Evolutionary conservation across 768 basidiomycete species (phyloP).

Genomic region (Pulveroboletus frians): DNA sequence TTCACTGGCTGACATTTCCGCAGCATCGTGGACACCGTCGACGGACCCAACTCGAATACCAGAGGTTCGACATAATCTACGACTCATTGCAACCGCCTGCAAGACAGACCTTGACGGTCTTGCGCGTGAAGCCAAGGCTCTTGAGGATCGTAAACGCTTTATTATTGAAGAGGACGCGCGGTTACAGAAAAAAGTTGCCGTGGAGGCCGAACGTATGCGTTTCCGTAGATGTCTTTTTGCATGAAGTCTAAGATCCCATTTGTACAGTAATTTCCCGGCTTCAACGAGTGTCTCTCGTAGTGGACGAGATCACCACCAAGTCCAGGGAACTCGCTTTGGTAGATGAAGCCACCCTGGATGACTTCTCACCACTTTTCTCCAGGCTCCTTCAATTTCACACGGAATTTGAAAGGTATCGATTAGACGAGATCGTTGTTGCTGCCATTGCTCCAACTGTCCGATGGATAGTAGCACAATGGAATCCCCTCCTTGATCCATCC

Average conservation of each 20-base stretch:
- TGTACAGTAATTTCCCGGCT: slow-evolving; percentile 69
- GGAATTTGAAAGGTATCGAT: slow-evolving; percentile 72
- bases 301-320: slow-evolving; percentile 62
- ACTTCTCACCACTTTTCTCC: slow-evolving; percentile 68
- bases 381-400: slow-evolving; percentile 63
- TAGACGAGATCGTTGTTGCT: slow-evolving; percentile 92
- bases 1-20: slow-evolving; percentile 72
- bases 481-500: slow-evolving; percentile 75
- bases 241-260: slow-evolving; percentile 3
- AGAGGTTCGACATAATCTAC: slow-evolving; percentile 94
- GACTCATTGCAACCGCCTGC: slow-evolving; percentile 77
- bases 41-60: slow-evolving; percentile 86
- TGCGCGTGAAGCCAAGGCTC: slow-evolving; percentile 80
- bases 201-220: slow-evolving; percentile 70
- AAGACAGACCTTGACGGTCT: slow-evolving; percentile 83
- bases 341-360: slow-evolving; percentile 69
- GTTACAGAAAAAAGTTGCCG: slow-evolving; percentile 61
- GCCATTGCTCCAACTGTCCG: slow-evolving; percentile 81
- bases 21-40: slow-evolving; percentile 80
- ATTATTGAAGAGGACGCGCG: slow-evolving; percentile 65
- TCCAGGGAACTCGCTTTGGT: slow-evolving; percentile 58
- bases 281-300: slow-evolving; percentile 69
- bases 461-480: slow-evolving; percentile 70
- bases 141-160: slow-evolving; percentile 76
- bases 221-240: neutral